Evolutionary conservation across 805 yeast species (phyloP).

Genomic region (Saturnispora serradocipensis): DNA sequence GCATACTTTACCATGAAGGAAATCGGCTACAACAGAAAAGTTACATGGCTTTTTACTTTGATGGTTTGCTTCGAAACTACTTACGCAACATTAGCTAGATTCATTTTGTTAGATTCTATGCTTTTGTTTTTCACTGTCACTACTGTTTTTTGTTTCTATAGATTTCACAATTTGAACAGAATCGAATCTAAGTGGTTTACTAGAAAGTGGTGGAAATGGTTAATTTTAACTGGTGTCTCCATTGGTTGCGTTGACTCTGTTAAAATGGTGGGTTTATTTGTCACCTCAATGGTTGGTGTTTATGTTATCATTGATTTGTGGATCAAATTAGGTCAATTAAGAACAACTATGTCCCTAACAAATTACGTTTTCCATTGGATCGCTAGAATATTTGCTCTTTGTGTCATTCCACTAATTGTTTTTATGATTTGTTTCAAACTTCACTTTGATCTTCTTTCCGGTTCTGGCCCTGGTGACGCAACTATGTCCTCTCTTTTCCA

Average conservation of each 20-base stretch:
- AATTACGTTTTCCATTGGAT: conserved; percentile 60
- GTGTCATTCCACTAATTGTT: conserved; percentile 60
- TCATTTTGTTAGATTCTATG: conserved; percentile 87
- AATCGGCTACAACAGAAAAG: conserved; percentile 59
- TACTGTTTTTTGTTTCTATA: conserved; percentile 64
- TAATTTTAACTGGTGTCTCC: conserved; percentile 69
- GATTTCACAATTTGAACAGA: conserved; percentile 55
- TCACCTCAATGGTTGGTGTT: conserved; percentile 80
- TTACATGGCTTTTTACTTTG: conserved; percentile 70
- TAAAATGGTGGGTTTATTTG: conserved; percentile 94
- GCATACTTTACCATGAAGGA: conserved; percentile 76
- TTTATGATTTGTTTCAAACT: conserved; percentile 68
- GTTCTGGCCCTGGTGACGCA: conserved; percentile 72
- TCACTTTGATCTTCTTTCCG: conserved; percentile 67
- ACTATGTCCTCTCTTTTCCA: conserved; percentile 73
- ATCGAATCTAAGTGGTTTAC: conserved; percentile 43
- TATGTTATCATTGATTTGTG: conserved; percentile 87
- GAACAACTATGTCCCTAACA: conserved; percentile 24
- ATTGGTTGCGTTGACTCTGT: conserved; percentile 90
- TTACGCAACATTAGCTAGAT: conserved; percentile 77
- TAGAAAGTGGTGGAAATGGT: conserved; percentile 90
- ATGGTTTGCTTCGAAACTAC: conserved; percentile 79
- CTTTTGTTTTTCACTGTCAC: conserved; percentile 79
- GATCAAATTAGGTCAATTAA: conserved; percentile 70
- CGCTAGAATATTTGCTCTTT: conserved; percentile 54